These are phyloP conservation scores for Ceratobasidium sp. DNA, from an alignment of 1,284 basidiomycete genomes.

Conservation along the genomic window DNA sequence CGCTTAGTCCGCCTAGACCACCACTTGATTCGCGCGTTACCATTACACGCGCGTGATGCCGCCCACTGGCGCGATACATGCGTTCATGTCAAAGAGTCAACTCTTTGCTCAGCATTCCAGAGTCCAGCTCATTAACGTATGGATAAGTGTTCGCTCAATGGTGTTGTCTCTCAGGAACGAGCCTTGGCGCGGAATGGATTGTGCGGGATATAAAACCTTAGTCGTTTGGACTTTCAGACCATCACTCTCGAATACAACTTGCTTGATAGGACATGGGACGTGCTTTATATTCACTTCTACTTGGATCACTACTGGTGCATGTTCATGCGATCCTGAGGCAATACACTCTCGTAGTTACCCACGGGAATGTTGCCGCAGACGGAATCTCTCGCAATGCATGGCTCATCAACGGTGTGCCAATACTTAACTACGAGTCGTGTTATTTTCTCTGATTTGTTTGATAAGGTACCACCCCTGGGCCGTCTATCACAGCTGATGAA, in stretches of 20 bases:
- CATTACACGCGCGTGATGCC: background rate
- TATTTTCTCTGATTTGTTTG: too few species aligned
- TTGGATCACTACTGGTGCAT: too few species aligned
- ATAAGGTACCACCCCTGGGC: slow-evolving; percentile 36
- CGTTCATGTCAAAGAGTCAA: background rate
- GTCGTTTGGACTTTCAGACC: too few species aligned
- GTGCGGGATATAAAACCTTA: background rate
- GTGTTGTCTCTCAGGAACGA: background rate
- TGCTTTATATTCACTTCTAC: background rate
- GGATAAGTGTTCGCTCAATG: background rate
- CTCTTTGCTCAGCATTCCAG: background rate
- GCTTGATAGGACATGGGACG: background rate
- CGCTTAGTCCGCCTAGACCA: slow-evolving; percentile 7
- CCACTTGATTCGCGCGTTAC: slow-evolving; percentile 5
- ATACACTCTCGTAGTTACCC: slow-evolving; percentile 31
- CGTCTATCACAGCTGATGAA: slow-evolving; percentile 33
- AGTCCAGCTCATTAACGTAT: background rate
- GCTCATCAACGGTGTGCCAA: slow-evolving; percentile 25
- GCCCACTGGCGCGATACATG: background rate
- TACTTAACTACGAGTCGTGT: too few species aligned
- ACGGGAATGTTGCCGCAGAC: slow-evolving; percentile 30
- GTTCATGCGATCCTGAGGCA: slow-evolving; percentile 17
- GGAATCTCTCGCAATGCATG: slow-evolving; percentile 30
- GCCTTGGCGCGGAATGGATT: background rate
- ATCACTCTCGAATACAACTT: background rate